Percentiles rank a stretch among this genome's conserved stretches.
Evolutionary conservation across 2,329 filamentous ascomycete genomes (phyloP).

Genomic region (Madurella mycetomatis): DNA sequence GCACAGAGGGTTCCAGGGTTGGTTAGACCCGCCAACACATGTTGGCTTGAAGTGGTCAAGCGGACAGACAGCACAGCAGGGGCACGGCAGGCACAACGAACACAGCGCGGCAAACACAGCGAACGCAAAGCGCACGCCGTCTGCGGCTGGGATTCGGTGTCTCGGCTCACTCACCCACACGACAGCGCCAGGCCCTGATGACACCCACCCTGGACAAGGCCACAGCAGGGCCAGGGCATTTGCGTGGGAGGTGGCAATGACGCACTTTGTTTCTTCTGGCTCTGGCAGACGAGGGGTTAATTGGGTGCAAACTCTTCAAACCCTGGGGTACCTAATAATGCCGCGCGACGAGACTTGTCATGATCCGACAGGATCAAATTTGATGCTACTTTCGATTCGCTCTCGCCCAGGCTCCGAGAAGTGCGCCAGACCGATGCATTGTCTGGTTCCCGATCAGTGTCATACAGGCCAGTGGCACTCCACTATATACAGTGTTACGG

Average conservation of each 20-base stretch:
- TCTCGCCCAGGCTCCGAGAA: too few relatives aligned
- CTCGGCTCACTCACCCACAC: neutral
- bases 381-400: too few relatives aligned
- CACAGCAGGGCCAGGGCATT: too few relatives aligned
- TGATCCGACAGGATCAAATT: too few relatives aligned
- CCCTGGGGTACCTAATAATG: too few relatives aligned
- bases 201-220: too few relatives aligned
- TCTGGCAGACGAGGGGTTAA: neutral
- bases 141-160: neutral
- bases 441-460: too few relatives aligned
- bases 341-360: too few relatives aligned
- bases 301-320: neutral
- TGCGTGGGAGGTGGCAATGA: conserved; percentile 10
- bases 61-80: neutral
- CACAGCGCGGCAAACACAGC: too few relatives aligned
- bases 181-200: neutral
- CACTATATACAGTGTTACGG: too few relatives aligned
- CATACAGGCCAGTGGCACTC: too few relatives aligned
- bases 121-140: neutral
- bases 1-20: neutral
- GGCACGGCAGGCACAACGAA: neutral
- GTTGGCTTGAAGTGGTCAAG: neutral
- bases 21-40: neutral
- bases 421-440: too few relatives aligned
- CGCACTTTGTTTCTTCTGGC: conserved; percentile 10